Percentiles rank a stretch among this genome's conserved stretches.
Evolutionary conservation across 495 filamentous ascomycete genomes (phyloP).

Genomic region (Cairneyella variabilis): DNA sequence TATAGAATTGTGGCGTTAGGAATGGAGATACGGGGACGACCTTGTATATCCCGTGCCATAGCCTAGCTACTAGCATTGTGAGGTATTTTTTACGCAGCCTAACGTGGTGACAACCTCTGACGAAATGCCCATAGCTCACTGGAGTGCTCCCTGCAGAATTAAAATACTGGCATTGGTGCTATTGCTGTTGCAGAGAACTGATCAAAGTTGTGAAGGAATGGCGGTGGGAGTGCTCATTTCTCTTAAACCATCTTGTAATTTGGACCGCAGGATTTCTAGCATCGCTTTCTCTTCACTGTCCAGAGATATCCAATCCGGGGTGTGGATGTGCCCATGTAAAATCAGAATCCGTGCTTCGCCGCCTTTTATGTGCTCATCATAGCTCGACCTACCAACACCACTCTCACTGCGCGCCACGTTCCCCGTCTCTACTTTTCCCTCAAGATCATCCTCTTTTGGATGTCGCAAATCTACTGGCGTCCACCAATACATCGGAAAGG

Average conservation of each 20-base stretch:
- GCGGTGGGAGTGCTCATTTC: no score
- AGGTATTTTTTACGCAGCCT: no score
- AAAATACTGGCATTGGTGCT: no score
- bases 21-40: no score
- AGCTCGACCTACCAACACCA: not conserved
- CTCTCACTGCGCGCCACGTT: not conserved
- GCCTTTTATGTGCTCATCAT: not conserved
- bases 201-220: no score
- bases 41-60: no score
- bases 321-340: slow-evolving; percentile 25
- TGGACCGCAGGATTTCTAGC: slow-evolving; percentile 35
- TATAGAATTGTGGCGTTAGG: no score
- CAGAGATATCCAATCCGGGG: slow-evolving; percentile 35
- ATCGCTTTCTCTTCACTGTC: slow-evolving; percentile 37
- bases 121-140: no score
- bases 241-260: slow-evolving; percentile 28
- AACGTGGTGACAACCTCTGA: no score
- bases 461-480: slow-evolving; percentile 26
- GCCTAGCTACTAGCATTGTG: no score
- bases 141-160: no score
- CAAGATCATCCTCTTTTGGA: slow-evolving; percentile 1
- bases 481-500: slow-evolving; percentile 78
- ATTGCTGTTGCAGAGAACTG: no score
- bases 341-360: slow-evolving; percentile 27
- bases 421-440: not conserved